Evolutionary conservation across 208 protist species (phyloP).

Genomic region (Plasmodiophora brassicae): DNA sequence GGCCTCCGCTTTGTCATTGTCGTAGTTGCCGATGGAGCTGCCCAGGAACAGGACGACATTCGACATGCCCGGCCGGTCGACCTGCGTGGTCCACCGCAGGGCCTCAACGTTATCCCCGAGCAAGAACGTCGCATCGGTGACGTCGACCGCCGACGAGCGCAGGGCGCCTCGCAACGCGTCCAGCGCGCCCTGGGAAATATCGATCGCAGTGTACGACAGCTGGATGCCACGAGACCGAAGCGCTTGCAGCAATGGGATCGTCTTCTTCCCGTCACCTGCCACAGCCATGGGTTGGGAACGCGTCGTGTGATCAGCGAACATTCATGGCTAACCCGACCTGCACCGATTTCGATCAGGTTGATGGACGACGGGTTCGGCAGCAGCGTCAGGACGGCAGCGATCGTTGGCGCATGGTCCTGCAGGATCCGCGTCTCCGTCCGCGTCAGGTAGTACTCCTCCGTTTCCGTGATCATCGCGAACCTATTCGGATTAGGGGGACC

Average conservation of each 20-base stretch:
- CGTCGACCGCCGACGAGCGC: not conserved
- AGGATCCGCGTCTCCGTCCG: not conserved
- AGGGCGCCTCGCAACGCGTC: not conserved
- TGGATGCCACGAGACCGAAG: not conserved
- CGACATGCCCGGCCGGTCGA: not conserved
- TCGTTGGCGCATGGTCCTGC: not conserved
- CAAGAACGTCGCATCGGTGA: not conserved
- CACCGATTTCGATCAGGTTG: not conserved
- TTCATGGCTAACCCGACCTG: not conserved
- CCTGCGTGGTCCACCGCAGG: not conserved
- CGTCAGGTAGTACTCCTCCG: conserved; percentile 1
- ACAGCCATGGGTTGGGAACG: not conserved
- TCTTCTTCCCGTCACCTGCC: conserved; percentile 15
- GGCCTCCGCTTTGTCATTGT: not conserved
- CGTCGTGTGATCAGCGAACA: too few relatives aligned
- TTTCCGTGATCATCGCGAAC: conserved; percentile 19
- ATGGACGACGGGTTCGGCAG: not conserved
- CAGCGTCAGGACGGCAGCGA: not conserved
- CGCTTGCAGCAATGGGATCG: not conserved
- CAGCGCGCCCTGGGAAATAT: not conserved
- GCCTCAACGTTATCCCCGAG: not conserved
- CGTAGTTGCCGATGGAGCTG: conserved; percentile 25
- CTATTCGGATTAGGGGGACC: not conserved
- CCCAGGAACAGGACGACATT: conserved; percentile 12
- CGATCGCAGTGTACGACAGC: not conserved